Base-by-base conservation (phyloP, 495 filamentous ascomycete species). In the Rusavskia elegans region DNA sequence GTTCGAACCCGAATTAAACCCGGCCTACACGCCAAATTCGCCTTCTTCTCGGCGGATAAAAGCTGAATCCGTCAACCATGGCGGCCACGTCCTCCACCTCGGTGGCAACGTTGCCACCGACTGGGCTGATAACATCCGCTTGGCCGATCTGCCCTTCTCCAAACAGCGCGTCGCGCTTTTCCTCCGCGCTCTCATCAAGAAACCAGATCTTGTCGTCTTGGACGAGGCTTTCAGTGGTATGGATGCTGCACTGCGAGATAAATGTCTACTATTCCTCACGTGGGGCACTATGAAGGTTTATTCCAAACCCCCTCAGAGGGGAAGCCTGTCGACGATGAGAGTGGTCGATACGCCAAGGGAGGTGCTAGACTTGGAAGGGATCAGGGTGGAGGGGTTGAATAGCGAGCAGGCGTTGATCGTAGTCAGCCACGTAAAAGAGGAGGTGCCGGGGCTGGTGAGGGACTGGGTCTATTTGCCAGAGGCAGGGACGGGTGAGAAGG, bases 201-300 rank as follows among this genome's bases (percentile, higher is more conserved):
- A 76, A 50, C 87, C 89, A 0, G 90, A 96, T 54, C 76, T 98
- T 41, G 73, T 97, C 30, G 84, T 98, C 37, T 76, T 97, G 2
- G 92, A 97, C 59, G 92, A 98, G 65, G 80, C 92, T 0, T 93
- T 95, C 59, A 87, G 85, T 42, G 89, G 90, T 27, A 87, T 98
- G 80, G 81, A 89, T 53, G 79, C 83, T 38, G 72, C 70, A 0
- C 77, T 92, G n/a, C 74, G 88, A 14, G 82, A 94, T 59, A 89
- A 85, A 58, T 95, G 89, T 57, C 70, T 89, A 50, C 63, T 77
- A 0, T 92, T 95, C 60, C 75, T 98, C 10, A 76, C 78, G 17
- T 59, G 70, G 17, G 83, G 83, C 4, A 75, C 83, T 56, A 48
- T 30, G 0, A 45, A 45, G 10, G 42, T 45, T 19, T 60, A 55